These are phyloP conservation scores for Diaporthe sp. DNA, from an alignment of 2,329 filamentous ascomycete genomes.

Conservation along the genomic window DNA sequence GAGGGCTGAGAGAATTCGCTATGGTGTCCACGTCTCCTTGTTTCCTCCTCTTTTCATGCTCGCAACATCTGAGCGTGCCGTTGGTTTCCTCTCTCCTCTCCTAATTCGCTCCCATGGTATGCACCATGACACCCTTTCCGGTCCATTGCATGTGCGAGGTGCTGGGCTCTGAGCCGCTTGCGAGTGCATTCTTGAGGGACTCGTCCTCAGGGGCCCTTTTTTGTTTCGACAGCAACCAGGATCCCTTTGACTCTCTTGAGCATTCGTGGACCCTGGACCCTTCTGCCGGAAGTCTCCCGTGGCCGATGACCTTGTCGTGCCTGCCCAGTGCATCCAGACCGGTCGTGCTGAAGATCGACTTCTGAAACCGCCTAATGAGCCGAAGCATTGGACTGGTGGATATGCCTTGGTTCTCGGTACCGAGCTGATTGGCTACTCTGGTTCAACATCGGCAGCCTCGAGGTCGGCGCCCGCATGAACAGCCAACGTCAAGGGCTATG, in stretches of 20 bases:
- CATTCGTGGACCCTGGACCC: slow-evolving; percentile 5
- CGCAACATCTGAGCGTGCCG: not conserved
- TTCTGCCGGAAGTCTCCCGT: slow-evolving; percentile 32
- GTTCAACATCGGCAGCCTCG: slow-evolving; percentile 25
- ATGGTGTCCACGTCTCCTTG: not conserved
- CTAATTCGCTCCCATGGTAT: not conserved
- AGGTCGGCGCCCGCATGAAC: slow-evolving; percentile 24
- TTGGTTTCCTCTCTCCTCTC: not conserved
- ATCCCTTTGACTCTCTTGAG: slow-evolving; percentile 16
- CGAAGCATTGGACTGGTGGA: slow-evolving; percentile 26
- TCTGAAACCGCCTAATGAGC: slow-evolving; percentile 32
- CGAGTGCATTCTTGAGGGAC: not conserved
- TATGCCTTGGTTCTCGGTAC: not conserved
- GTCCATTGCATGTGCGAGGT: not conserved
- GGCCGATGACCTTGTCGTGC: slow-evolving; percentile 20
- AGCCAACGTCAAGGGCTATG: slow-evolving; percentile 5
- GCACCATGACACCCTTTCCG: not conserved
- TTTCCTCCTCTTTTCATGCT: not conserved
- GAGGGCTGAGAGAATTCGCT: not conserved
- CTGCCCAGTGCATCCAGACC: slow-evolving; percentile 28
- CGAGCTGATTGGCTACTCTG: slow-evolving; percentile 23
- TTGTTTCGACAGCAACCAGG: slow-evolving; percentile 20
- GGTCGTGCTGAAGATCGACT: slow-evolving; percentile 33
- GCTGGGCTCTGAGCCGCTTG: slow-evolving; percentile 1
- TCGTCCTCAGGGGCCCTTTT: slow-evolving; percentile 29